Evolutionary conservation across 441 rosid species (phyloP), one percentile per base, ranked within the genome.

Genomic region (Sinapis alba): DNA sequence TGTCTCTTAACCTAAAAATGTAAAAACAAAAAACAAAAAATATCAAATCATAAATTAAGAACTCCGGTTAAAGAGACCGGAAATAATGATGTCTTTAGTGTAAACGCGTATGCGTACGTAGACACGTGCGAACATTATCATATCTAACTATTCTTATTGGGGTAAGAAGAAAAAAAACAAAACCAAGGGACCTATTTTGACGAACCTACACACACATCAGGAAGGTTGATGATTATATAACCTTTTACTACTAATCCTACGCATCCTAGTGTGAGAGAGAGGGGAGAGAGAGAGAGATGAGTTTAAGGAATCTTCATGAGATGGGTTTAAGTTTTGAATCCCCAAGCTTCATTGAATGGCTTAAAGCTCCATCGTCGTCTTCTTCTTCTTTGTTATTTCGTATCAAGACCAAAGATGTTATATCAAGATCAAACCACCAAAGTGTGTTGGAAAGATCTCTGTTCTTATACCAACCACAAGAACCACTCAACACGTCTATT

Each of bases 341-440:
- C 45, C 87, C 90, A 50, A 78, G 85, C 82, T 90, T 94, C 87
- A 88, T 92, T 75, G 97, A 94, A 86, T 94, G 97, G 97, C 95
- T 94, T 62, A 88, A 90, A 74, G 91, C 99, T 43, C 77, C 87
- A 18, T 63, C 91, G 5, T 59, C 87, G 5, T 62, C 87, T 32
- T 64, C 87, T 5, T 51, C 84, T 58, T 79, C 86, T 65, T 8
- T 84, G 47, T 79, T 77, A 50, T 71, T 73, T 30, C 70, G 74
- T 70, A 60, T 76, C 74, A 81, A 86, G 53, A 79, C 76, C 81
- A 73, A 84, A 81, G 64, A 72, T 77, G 68, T 82, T 75, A 45
- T 68, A 53, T 50, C 75, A 59, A 57, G 76, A 77, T 72, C 76
- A n/a, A 20, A 32, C 38, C 61, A 53, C 45, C 59, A 77, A 81